Percentiles rank a stretch among this genome's conserved stretches.
Conservation (phyloP, 2,329 filamentous ascomycete species). For the Hymenoscyphus linearis region DNA sequence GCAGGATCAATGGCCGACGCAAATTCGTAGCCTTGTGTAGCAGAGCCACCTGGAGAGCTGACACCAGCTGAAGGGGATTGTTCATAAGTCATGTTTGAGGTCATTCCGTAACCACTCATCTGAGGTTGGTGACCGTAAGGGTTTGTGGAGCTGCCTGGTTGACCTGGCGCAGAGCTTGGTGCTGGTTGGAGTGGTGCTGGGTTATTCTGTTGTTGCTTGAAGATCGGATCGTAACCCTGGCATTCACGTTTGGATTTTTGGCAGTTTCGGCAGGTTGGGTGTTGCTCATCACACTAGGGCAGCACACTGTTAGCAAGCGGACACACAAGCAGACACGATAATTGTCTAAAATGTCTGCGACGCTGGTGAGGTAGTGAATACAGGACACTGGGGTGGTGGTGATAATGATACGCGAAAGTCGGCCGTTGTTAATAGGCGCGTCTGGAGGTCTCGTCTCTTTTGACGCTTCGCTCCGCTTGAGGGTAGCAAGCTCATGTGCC, state of each 20-base stretch:
- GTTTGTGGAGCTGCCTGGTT: constrained; percentile 30
- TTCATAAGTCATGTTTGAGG: constrained; percentile 28
- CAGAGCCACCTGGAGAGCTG: constrained; percentile 40
- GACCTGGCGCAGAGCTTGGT: constrained; percentile 40
- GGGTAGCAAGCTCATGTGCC: constrained; percentile 31
- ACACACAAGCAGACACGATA: not conserved
- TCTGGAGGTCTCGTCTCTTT: constrained; percentile 5
- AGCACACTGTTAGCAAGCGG: constrained; percentile 18
- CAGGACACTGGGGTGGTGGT: not conserved
- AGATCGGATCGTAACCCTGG: constrained; percentile 81
- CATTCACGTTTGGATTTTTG: constrained; percentile 86
- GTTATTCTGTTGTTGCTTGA: constrained; percentile 59
- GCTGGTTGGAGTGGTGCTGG: constrained; percentile 69
- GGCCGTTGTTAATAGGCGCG: constrained; percentile 2
- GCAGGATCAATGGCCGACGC: constrained; percentile 60
- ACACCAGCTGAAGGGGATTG: constrained; percentile 34
- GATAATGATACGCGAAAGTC: not conserved
- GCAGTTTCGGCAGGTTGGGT: constrained; percentile 87
- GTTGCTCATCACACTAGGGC: constrained; percentile 85
- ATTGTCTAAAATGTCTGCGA: not conserved
- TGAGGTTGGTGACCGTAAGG: constrained; percentile 44
- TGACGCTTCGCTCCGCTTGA: constrained; percentile 18
- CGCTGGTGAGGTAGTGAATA: not conserved
- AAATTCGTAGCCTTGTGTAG: constrained; percentile 50
- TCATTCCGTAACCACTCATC: constrained; percentile 38